Percentiles rank a stretch among this genome's conserved stretches.
Evolutionary conservation across 192 early-diverging fungal species (phyloP).

Genomic region (Entrophospora sp.): DNA sequence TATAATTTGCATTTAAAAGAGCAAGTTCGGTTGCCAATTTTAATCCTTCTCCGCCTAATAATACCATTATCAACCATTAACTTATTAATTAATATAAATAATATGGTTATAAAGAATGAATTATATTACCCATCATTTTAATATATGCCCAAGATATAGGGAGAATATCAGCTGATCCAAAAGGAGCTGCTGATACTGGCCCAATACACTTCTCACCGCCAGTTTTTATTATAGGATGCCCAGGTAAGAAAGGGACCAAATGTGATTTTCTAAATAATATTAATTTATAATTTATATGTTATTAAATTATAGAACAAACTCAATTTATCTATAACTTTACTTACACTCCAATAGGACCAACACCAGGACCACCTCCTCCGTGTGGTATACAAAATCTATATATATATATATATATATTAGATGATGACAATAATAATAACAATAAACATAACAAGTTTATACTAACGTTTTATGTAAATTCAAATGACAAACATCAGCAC

Average conservation of each 20-base stretch:
- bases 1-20: conserved; percentile 98
- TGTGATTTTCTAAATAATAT: conserved; percentile 63
- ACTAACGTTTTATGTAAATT: conserved; percentile 98
- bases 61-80: neutral
- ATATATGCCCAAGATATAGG: conserved; percentile 99
- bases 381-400: conserved; percentile 76
- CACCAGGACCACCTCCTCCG: conserved; percentile 97
- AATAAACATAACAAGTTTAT: neutral
- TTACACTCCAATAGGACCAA: conserved; percentile 92
- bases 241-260: conserved; percentile 85
- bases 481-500: conserved; percentile 98
- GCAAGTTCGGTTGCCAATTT: conserved; percentile 80
- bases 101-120: neutral
- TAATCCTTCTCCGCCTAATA: conserved; percentile 66
- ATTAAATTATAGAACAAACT: neutral
- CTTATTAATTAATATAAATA: neutral
- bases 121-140: conserved; percentile 79
- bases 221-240: conserved; percentile 72
- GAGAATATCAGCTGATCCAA: conserved; percentile 89
- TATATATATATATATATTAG: neutral
- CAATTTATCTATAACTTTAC: conserved; percentile 15
- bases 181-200: conserved; percentile 93
- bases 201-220: conserved; percentile 76
- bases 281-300: neutral
- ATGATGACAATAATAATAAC: neutral